Base-by-base conservation (phyloP, 2,329 filamentous ascomycete genomes). In the Trichoderma koningii region DNA sequence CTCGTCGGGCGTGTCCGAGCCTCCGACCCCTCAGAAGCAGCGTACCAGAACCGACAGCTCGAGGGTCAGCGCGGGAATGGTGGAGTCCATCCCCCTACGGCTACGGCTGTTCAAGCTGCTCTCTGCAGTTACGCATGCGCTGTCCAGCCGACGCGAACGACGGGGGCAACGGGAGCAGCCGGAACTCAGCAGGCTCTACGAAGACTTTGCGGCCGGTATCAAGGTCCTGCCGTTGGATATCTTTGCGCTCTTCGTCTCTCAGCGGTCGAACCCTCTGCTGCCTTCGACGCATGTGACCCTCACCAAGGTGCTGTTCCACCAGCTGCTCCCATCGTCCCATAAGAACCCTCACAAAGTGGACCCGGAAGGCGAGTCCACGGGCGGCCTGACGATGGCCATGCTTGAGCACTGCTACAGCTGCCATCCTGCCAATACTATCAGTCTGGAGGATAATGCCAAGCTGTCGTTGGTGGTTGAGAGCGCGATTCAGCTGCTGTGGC, bases 391-490 rank as follows among this genome's bases (percentile, higher is more conserved):
- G 5, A 71, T 76, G 23, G 70, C 69, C 7, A 82, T 86, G 68
- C 73, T 87, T 48, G 78, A 82, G 71, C 73, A 80, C 50, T 88
- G 87, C 71, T 93, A 87, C 73, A 81, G 92, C 2, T 85, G 85
- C 0, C 87, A 83, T 68, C 80, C 88, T 0, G 89, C 91, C 1
- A 87, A 85, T 66, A 86, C 83, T 0, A 79, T 83, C 15, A 82
- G 80, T 7, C 75, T 83, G 0, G 82, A 85, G 21, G 89, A 92
- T 68, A 93, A 95, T 70, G 87, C 88, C 30, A 90, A 90, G 73
- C 81, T 93, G 44, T 88, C 88, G 2, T 76, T 93, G 10, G 75
- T 90, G 34, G 77, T 92, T 0, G 91, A 94, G 76, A 81, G 81
- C 2, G 75, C 92, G 56, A 71, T 91, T 34, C 81, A 87, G 52